Evolutionary conservation across 2,329 filamentous ascomycete species (phyloP).

Genomic region (Trichothecium sympodiale): DNA sequence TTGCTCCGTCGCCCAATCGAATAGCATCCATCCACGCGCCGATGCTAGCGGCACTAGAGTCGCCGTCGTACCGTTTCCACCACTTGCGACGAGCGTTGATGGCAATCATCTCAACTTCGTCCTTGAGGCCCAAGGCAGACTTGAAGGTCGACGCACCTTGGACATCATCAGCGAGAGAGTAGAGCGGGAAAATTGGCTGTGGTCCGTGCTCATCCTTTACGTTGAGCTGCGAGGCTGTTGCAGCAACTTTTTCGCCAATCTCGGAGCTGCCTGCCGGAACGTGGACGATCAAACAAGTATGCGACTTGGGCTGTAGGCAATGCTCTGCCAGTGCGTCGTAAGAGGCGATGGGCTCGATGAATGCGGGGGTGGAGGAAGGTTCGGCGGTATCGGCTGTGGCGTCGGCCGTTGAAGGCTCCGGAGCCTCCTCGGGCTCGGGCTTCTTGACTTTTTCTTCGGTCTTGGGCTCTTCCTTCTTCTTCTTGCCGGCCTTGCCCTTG

Average conservation of each 20-base stretch:
- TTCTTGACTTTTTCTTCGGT: slow-evolving; percentile 18
- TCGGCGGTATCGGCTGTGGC: slow-evolving; percentile 9
- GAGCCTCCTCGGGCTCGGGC: slow-evolving; percentile 16
- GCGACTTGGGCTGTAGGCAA: slow-evolving; percentile 66
- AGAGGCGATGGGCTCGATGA: slow-evolving; percentile 55
- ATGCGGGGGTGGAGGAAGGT: slow-evolving; percentile 27
- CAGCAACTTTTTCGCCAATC: slow-evolving; percentile 45
- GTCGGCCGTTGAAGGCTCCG: slow-evolving; percentile 15
- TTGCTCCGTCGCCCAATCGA: slow-evolving; percentile 74
- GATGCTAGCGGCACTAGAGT: slow-evolving; percentile 49
- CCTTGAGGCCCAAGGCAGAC: slow-evolving; percentile 44
- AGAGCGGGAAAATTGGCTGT: slow-evolving; percentile 72
- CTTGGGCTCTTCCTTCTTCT: slow-evolving; percentile 21
- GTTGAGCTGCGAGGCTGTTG: slow-evolving; percentile 59
- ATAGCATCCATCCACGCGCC: slow-evolving; percentile 89
- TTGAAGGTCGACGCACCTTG: slow-evolving; percentile 29
- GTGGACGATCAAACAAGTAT: slow-evolving; percentile 73
- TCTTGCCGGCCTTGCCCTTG: slow-evolving; percentile 25
- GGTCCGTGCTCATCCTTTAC: slow-evolving; percentile 60
- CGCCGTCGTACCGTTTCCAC: slow-evolving; percentile 65
- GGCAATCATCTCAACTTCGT: slow-evolving; percentile 62
- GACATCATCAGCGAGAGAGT: slow-evolving; percentile 50
- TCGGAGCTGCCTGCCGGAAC: slow-evolving; percentile 43
- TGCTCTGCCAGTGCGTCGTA: slow-evolving; percentile 53
- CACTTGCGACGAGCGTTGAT: slow-evolving; percentile 77